Base-by-base conservation (phyloP, 2,329 filamentous ascomycete species). In the Monosporascus sp. region DNA sequence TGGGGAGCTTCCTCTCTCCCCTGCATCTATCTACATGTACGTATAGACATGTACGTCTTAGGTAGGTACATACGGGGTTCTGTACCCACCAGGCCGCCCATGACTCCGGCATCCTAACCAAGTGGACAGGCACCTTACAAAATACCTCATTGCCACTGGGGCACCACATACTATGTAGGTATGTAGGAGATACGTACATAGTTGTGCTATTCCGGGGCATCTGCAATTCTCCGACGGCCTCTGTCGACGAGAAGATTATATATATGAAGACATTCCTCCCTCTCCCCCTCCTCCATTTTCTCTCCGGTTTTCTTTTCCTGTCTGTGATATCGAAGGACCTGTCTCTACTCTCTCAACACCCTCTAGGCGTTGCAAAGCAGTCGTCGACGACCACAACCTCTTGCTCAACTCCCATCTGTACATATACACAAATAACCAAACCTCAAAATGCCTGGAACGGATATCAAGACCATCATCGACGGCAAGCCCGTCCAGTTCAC, bases 401-500 rank as follows among this genome's bases (percentile, higher is more conserved):
- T 27, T 18, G 6, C 20, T 25, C n/a, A 15, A 46, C 43, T 17
- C 27, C 27, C 31, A 27, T 25, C 20, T 35, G n/a, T 7, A 11
- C 37, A 52, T 22, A 27, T 20, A 49, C 24, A 47, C 31, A 31
- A 46, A 50, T 37, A 44, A 8, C 22, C 48, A 50, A 39, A 38
- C 45, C 45, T 49, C 59, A 66, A 55, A 52, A 68, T 68, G 65
- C 65, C 65, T 60, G 51, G 53, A 54, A 37, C 57, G 31, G 60
- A 66, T 18, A 60, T 68, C 53, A 59, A 64, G 52, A 48, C 63
- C 14, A 56, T 63, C 57, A 49, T 68, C 41, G 52, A 63, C 49
- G 57, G 25, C 58, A 66, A 63, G 62, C 63, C 65, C 39, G 50
- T 68, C 53, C 55, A 52, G 47, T 68, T 68, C 61, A 66, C 57